Conservation (phyloP, 768 basidiomycete species). For the Clitopilus passeckerianus region DNA sequence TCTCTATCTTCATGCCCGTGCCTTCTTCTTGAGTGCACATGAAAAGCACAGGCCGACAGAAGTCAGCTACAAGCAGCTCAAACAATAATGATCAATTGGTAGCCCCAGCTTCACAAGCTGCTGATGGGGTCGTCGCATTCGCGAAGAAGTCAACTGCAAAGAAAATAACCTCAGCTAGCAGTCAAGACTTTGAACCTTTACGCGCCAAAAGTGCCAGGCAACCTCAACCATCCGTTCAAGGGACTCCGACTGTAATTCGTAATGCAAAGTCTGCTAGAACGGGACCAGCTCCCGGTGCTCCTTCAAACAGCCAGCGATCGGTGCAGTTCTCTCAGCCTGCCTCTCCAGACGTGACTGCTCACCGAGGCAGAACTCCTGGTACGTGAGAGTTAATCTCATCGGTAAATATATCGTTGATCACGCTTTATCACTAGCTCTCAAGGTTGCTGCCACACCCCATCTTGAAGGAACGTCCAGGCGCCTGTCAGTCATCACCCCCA, state of each 20-base stretch:
- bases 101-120: background rate
- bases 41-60: slow-evolving; percentile 39
- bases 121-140: background rate
- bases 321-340: background rate
- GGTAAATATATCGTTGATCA: background rate
- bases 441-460: background rate
- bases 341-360: background rate
- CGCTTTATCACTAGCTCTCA: background rate
- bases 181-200: background rate
- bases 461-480: background rate
- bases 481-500: background rate
- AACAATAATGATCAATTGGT: background rate
- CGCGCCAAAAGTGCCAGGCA: background rate
- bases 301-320: background rate
- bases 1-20: background rate
- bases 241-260: background rate
- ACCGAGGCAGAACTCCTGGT: background rate
- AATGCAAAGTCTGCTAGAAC: background rate
- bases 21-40: slow-evolving; percentile 39
- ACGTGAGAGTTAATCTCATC: background rate
- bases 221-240: background rate
- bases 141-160: background rate
- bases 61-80: slow-evolving; percentile 51
- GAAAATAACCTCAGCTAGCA: background rate
- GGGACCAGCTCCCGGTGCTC: background rate